phyloP scores from a whole-genome alignment of 2,329 filamentous ascomycete genomes.

The Emmonsiellopsis sp. region DNA sequence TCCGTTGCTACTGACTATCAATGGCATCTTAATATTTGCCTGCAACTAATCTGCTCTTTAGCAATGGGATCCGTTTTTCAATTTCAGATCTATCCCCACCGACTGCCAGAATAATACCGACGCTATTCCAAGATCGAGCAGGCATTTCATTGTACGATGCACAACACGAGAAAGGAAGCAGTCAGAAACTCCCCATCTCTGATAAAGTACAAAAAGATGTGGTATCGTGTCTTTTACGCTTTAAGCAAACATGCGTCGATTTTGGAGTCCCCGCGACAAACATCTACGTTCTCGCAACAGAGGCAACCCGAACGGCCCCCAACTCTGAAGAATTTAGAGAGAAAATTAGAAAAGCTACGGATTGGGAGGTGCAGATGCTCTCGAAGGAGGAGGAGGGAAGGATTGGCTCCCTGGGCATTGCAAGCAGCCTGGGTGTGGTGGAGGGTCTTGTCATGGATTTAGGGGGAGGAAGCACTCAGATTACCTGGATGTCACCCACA shows the following conservation, averaged over 20 bases:
- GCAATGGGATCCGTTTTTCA: slow-evolving; percentile 89
- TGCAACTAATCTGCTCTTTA: slow-evolving; percentile 6
- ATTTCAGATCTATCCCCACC: slow-evolving; percentile 71
- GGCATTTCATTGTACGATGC: slow-evolving; percentile 84
- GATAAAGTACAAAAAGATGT: slow-evolving; percentile 55
- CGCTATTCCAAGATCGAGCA: slow-evolving; percentile 67
- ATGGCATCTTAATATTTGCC: not conserved
- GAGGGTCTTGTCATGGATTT: slow-evolving; percentile 77
- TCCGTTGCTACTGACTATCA: not conserved
- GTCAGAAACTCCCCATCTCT: slow-evolving; percentile 45
- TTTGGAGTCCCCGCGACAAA: slow-evolving; percentile 56
- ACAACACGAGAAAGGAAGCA: slow-evolving; percentile 39
- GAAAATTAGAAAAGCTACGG: slow-evolving; percentile 54
- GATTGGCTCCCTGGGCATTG: slow-evolving; percentile 73
- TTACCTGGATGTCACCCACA: slow-evolving; percentile 54
- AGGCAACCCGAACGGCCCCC: slow-evolving; percentile 71
- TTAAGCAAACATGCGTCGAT: slow-evolving; percentile 59
- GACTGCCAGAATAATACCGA: slow-evolving; percentile 61
- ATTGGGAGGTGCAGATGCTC: slow-evolving; percentile 62
- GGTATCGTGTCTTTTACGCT: slow-evolving; percentile 56
- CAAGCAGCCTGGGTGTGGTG: slow-evolving; percentile 62
- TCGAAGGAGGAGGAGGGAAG: slow-evolving; percentile 72
- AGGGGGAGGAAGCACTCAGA: slow-evolving; percentile 64
- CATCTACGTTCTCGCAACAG: slow-evolving; percentile 72
- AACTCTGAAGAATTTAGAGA: slow-evolving; percentile 62